These are phyloP conservation scores for Aureobasidium lini DNA, from an alignment of 2,329 filamentous ascomycete genomes.

Conservation along the genomic window DNA sequence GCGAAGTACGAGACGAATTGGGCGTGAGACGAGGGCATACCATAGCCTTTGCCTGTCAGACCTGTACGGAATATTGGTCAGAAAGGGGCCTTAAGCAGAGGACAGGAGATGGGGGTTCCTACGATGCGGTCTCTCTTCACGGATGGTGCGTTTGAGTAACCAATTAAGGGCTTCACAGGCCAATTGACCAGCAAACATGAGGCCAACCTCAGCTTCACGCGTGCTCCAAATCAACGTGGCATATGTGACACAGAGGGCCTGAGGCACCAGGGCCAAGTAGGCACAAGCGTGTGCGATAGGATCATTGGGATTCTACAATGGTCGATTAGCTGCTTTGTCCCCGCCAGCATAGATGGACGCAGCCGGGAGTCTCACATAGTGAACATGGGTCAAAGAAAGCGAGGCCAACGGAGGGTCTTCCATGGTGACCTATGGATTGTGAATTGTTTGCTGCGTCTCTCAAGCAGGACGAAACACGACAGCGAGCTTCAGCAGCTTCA, in stretches of 20 bases:
- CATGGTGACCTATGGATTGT: constrained; percentile 27
- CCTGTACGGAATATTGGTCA: constrained; percentile 32
- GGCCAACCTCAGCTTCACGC: constrained; percentile 77
- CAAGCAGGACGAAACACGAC: background rate
- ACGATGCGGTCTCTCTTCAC: constrained; percentile 79
- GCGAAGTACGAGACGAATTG: constrained; percentile 94
- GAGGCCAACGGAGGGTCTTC: constrained; percentile 64
- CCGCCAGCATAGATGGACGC: background rate
- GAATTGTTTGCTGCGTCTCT: background rate
- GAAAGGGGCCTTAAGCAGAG: background rate
- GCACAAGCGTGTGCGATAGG: constrained; percentile 79
- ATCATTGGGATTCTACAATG: constrained; percentile 70
- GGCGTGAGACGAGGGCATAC: constrained; percentile 92
- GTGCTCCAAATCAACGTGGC: constrained; percentile 84
- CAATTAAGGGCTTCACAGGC: constrained; percentile 90
- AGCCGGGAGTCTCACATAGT: constrained; percentile 61
- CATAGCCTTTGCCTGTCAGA: constrained; percentile 85
- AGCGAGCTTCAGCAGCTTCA: background rate
- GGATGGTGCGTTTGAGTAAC: constrained; percentile 78
- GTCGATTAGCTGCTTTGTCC: background rate
- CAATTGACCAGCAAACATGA: constrained; percentile 90
- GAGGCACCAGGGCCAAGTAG: constrained; percentile 88
- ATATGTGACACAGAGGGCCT: constrained; percentile 85
- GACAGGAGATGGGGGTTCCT: constrained; percentile 31
- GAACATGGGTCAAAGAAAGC: constrained; percentile 88